A percentile compares a stretch with the other conserved stretches of the same genome.
Conservation (phyloP, 352 stramenopile species). For the Pythium rhizo-oryzae region DNA sequence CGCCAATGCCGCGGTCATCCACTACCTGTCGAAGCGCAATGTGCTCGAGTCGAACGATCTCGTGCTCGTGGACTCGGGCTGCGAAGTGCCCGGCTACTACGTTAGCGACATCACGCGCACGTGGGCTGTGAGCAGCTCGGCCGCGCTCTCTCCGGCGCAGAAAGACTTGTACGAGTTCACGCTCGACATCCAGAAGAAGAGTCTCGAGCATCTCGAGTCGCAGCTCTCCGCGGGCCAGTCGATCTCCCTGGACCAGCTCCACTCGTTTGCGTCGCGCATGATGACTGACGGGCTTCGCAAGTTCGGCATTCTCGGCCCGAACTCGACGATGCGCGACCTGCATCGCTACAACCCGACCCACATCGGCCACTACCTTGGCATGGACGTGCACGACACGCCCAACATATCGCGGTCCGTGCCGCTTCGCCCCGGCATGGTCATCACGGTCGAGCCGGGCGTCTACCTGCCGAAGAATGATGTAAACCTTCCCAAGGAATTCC, state of each 20-base stretch:
- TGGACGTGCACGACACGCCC: conserved; percentile 85
- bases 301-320: conserved; percentile 58
- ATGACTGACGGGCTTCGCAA: conserved; percentile 70
- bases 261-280: conserved; percentile 71
- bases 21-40: conserved; percentile 79
- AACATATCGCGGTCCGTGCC: conserved; percentile 61
- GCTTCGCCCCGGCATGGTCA: conserved; percentile 74
- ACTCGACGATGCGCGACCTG: conserved; percentile 53
- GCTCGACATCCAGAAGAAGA: conserved; percentile 78
- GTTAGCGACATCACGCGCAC: conserved; percentile 85
- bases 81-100: conserved; percentile 78
- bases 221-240: conserved; percentile 49
- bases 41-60: conserved; percentile 64
- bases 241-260: conserved; percentile 74
- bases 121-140: conserved; percentile 56
- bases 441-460: conserved; percentile 83
- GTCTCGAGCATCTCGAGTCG: conserved; percentile 50
- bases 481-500: conserved; percentile 69
- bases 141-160: conserved; percentile 46
- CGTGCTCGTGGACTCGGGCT: conserved; percentile 85
- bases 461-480: conserved; percentile 80
- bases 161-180: conserved; percentile 74
- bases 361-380: conserved; percentile 83
- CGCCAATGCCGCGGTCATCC: conserved; percentile 80
- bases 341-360: conserved; percentile 89